Evolutionary conservation across 2,329 filamentous ascomycete species (phyloP).

Genomic region (Phyllosticta ampelicida): DNA sequence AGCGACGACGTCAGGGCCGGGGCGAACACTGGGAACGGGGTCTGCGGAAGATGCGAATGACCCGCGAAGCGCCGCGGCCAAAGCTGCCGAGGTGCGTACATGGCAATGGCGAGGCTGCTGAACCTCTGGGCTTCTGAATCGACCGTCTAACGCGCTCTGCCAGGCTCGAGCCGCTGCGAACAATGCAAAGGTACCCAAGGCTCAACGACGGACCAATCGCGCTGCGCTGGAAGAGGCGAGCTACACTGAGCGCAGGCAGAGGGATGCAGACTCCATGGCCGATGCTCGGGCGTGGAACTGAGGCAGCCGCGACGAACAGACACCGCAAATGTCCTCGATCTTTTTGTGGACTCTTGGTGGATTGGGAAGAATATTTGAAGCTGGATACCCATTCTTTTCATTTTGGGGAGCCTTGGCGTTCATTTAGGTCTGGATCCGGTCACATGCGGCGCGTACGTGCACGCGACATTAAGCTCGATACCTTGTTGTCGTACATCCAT

Average conservation of each 20-base stretch:
- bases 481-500: background rate
- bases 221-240: slow-evolving; percentile 60
- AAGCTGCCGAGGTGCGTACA: slow-evolving; percentile 67
- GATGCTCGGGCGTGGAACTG: slow-evolving; percentile 49
- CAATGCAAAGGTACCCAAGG: slow-evolving; percentile 30
- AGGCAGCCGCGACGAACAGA: background rate
- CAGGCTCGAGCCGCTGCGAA: slow-evolving; percentile 2
- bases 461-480: background rate
- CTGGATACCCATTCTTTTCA: background rate
- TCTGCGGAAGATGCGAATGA: slow-evolving; percentile 16
- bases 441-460: background rate
- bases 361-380: background rate
- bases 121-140: background rate
- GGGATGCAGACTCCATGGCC: slow-evolving; percentile 56
- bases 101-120: background rate
- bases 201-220: slow-evolving; percentile 62
- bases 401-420: background rate
- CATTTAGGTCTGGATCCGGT: background rate
- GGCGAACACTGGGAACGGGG: slow-evolving; percentile 52
- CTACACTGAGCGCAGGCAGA: slow-evolving; percentile 50
- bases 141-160: background rate
- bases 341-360: background rate
- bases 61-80: slow-evolving; percentile 61
- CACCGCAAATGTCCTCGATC: background rate
- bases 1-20: slow-evolving; percentile 43